phyloP scores from a whole-genome alignment of 345 rosid genomes.

The Eucalyptus curtisii region DNA sequence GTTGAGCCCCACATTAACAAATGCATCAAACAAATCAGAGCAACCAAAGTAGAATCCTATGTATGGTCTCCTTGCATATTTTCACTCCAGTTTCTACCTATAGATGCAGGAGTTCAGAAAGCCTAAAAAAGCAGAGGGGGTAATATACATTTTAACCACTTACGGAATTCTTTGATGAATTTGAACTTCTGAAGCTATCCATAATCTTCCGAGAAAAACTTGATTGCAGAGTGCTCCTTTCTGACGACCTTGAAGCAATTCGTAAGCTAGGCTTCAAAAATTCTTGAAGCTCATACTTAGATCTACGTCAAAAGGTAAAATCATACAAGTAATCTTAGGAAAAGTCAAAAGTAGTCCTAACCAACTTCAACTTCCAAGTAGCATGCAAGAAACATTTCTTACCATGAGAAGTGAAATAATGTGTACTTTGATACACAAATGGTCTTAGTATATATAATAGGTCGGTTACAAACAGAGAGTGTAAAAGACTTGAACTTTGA shows the following conservation, averaged over 20 bases:
- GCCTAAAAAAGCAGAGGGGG: background rate
- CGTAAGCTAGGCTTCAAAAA: constrained; percentile 86
- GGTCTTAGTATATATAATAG: background rate
- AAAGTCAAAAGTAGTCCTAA: background rate
- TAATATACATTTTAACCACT: background rate
- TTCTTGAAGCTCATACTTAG: constrained; percentile 93
- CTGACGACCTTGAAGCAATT: constrained; percentile 45
- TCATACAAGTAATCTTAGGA: background rate
- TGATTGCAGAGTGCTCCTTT: constrained; percentile 26
- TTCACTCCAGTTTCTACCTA: background rate
- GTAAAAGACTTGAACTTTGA: background rate
- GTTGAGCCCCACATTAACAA: background rate
- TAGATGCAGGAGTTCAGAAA: background rate
- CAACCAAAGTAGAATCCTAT: background rate
- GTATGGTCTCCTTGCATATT: background rate
- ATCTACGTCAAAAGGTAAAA: constrained; percentile 30
- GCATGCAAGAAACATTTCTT: background rate
- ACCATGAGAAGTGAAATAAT: background rate
- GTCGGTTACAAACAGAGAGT: background rate
- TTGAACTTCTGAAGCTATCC: constrained; percentile 53
- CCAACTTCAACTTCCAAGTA: background rate
- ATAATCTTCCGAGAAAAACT: constrained; percentile 47
- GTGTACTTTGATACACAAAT: background rate
- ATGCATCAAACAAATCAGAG: background rate
- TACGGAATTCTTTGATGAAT: constrained; percentile 42